Base-by-base conservation (phyloP, 495 filamentous ascomycete species). In the Talaromyces adpressus region DNA sequence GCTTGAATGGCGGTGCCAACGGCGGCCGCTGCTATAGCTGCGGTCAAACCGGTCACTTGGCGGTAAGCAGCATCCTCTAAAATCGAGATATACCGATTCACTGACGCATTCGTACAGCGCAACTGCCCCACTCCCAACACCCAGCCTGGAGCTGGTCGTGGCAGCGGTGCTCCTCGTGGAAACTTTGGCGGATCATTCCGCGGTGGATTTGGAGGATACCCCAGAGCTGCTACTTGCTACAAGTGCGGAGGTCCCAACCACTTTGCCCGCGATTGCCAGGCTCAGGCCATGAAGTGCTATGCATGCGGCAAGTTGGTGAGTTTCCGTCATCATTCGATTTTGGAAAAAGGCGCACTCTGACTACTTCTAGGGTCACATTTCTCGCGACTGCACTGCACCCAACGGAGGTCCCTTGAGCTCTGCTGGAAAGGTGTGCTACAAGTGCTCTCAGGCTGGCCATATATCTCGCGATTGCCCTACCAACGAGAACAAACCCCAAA, bases 271-370 rank as follows among this genome's bases (percentile, higher is more conserved):
- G 95, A 99, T 75, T 99, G 95, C 82, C 95, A 99, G 80, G 94
- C 94, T 65, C 95, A 98, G 79, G 92, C 93, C 61, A 97, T 97
- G 92, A 99, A 99, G 79, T 99, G 95, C 85, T 99, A 98, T 75
- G 93, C 95, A 66, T 99, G 95, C 75, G 95, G 95, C 73, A 98
- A 98, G 80, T 85, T 97, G 58, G 79, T 82, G 63, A 71, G 79
- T 71, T 41, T 29, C 39, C 22, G 25, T 64, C 6, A 36, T 49
- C 34, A 3, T 39, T 36, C 18, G 20, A 36, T 12, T 23, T 25
- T 12, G 8, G 5, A 30, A 0, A 32, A 3, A 61, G 20, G 57
- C 14, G 29, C 58, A 34, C 49, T 53, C 52, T 69, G 27, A 63
- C 30, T 47, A 29, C 34, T 54, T 63, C 16, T 59, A 82, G 76